Evolutionary conservation across 805 yeast species (phyloP).

Genomic region (Kurtzmaniella fragi): DNA sequence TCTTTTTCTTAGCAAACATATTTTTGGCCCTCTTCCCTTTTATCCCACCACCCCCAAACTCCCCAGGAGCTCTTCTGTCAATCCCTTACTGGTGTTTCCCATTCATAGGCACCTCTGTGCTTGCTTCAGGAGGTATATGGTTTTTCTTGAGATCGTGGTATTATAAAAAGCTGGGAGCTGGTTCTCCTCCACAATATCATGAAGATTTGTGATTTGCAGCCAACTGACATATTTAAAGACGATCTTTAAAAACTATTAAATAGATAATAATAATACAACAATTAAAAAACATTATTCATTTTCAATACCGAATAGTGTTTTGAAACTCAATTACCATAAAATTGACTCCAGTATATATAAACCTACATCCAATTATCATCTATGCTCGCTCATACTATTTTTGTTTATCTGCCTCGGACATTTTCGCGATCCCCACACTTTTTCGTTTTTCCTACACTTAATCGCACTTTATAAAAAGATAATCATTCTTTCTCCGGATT

Average conservation of each 20-base stretch:
- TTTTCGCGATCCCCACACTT: no score
- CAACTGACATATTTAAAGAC: no score
- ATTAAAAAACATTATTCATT: no score
- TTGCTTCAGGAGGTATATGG: conserved; percentile 36
- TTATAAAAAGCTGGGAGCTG: conserved; percentile 4
- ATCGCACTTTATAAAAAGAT: no score
- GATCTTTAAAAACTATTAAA: neutral
- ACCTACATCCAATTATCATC: no score
- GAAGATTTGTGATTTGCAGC: conserved; percentile 6
- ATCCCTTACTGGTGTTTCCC: conserved; percentile 60
- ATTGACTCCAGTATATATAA: no score
- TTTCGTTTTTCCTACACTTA: no score
- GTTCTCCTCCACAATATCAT: conserved; percentile 8
- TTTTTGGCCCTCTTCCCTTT: conserved; percentile 54
- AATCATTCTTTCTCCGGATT: no score
- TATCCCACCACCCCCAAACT: conserved; percentile 44
- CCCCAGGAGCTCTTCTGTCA: conserved; percentile 14
- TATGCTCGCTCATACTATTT: no score
- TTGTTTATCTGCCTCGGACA: no score
- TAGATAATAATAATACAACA: neutral
- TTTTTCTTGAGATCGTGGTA: conserved; percentile 9
- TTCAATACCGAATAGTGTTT: no score
- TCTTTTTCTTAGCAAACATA: conserved; percentile 43
- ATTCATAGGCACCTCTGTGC: conserved; percentile 44
- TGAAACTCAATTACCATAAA: no score